Base-by-base conservation (phyloP, 1,284 basidiomycete species). In the Trichosporon inkin region DNA sequence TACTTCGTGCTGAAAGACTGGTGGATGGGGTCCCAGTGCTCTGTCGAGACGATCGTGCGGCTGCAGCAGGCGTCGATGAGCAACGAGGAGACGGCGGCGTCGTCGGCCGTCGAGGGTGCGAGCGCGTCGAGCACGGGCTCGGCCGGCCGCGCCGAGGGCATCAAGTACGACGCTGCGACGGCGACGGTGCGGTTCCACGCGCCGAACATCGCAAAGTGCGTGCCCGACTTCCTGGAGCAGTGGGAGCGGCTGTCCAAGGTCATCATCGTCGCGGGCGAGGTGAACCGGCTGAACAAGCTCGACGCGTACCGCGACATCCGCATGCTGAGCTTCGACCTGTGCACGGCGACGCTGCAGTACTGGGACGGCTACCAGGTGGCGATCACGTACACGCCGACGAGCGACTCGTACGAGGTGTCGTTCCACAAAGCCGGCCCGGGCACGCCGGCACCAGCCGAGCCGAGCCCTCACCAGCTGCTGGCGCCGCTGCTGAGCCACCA, bases 241-340 rank as follows among this genome's bases (percentile, higher is more conserved):
- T 95, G 92, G 91, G 89, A 89, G 54, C 82, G 88, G 40, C 87
- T 95, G 35, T 89, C 89, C 38, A 93, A 92, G 77, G 90, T 94
- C 82, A 88, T 92, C 16, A 88, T 92, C 39, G 90, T 96, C 60
- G 90, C 91, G 6, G 84, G 90, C 65, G 90, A 93, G 81, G 90
- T 93, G 40, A 88, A 87, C 10, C 86, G 89, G 69, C 88, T 92
- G 84, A 84, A 87, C 47, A 85, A 86, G 66, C 81, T 82, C 64
- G 84, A 83, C 62, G 80, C 81, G 22, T 91, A 88, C 85, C 78
- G 79, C 24, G 89, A 88, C 71, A 84, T 93, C 40, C 82, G 84
- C 53, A 79, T 94, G 59, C 81, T 92, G 58, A 90, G 89, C 2
- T 93, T 93, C 73, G 90, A 93, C 74, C 78, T 93, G 16, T 89